Percentiles rank a stretch among this genome's conserved stretches.
Evolutionary conservation across 2,329 filamentous ascomycete genomes (phyloP).

Genomic region (Verticillium dahliae): DNA sequence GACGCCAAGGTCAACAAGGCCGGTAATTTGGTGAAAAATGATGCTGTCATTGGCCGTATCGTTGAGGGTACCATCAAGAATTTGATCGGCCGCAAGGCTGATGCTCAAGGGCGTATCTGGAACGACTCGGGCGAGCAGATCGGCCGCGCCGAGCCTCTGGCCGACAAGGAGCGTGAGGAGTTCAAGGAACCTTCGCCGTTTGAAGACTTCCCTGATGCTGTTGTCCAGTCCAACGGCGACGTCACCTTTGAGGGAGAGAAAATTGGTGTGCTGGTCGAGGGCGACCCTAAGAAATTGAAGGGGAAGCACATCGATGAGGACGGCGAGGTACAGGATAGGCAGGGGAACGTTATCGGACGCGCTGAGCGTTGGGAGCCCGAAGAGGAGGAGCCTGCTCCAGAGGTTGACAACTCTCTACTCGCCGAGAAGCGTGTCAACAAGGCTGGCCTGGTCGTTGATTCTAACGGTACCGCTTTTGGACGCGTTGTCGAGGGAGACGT

Average conservation of each 20-base stretch:
- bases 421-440: slow-evolving; percentile 71
- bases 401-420: slow-evolving; percentile 52
- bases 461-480: slow-evolving; percentile 49
- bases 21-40: slow-evolving; percentile 50
- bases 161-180: slow-evolving; percentile 45
- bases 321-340: slow-evolving; percentile 60
- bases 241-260: slow-evolving; percentile 45
- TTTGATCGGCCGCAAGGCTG: slow-evolving; percentile 56
- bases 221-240: slow-evolving; percentile 46
- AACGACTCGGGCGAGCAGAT: slow-evolving; percentile 63
- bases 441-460: slow-evolving; percentile 55
- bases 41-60: slow-evolving; percentile 53
- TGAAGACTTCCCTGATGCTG: slow-evolving; percentile 50
- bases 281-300: slow-evolving; percentile 56
- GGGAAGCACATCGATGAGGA: slow-evolving; percentile 63
- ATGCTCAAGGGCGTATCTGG: slow-evolving; percentile 65
- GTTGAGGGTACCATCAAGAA: slow-evolving; percentile 57
- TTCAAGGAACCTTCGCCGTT: slow-evolving; percentile 43
- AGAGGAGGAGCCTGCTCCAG: slow-evolving; percentile 35
- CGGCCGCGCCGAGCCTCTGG: slow-evolving; percentile 59
- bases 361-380: slow-evolving; percentile 61
- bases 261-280: slow-evolving; percentile 56
- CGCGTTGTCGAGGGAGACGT: slow-evolving; percentile 62
- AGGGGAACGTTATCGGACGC: slow-evolving; percentile 60
- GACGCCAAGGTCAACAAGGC: slow-evolving; percentile 52